Percentiles rank a stretch among this genome's conserved stretches.
Evolutionary conservation across 164 flowering plant genomes (phyloP).

Genomic region (Cinnamomum chago): DNA sequence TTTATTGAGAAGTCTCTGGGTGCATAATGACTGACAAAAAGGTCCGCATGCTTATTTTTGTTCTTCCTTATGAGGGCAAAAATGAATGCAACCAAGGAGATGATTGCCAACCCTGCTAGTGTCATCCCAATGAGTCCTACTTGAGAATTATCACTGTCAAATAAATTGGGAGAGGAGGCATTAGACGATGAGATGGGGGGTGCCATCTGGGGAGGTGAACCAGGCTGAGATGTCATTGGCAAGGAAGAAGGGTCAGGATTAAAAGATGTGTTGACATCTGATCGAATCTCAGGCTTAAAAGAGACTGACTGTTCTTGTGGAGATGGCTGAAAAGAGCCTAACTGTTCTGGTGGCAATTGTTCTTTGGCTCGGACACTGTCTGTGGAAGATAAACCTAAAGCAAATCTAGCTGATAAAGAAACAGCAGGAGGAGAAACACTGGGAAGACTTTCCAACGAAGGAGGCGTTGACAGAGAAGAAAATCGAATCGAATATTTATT

Average conservation of each 20-base stretch:
- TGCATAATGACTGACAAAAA: constrained; percentile 14
- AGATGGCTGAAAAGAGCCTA: constrained; percentile 11
- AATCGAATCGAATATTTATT: not conserved
- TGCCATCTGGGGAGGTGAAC: constrained; percentile 4
- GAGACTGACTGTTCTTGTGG: constrained; percentile 7
- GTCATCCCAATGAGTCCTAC: constrained; percentile 25
- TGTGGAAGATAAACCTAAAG: not conserved
- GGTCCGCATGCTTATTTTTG: constrained; percentile 15
- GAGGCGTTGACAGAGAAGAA: not conserved
- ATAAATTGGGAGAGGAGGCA: not conserved
- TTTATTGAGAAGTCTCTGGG: constrained; percentile 20
- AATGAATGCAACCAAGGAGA: constrained; percentile 28
- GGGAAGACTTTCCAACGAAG: not conserved
- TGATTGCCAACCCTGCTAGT: constrained; percentile 31
- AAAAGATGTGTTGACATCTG: not conserved
- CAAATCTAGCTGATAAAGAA: not conserved
- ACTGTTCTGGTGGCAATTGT: not conserved
- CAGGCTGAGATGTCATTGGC: constrained; percentile 4
- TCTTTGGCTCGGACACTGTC: not conserved
- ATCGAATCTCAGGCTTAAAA: not conserved
- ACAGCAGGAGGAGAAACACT: constrained; percentile 9
- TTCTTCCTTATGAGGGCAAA: constrained; percentile 24
- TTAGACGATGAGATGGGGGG: constrained; percentile 6
- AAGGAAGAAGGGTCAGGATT: constrained; percentile 9
- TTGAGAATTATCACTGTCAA: not conserved